These are phyloP conservation scores for Dioszegia aurantiaca DNA, from an alignment of 768 basidiomycete species.

Conservation along the genomic window DNA sequence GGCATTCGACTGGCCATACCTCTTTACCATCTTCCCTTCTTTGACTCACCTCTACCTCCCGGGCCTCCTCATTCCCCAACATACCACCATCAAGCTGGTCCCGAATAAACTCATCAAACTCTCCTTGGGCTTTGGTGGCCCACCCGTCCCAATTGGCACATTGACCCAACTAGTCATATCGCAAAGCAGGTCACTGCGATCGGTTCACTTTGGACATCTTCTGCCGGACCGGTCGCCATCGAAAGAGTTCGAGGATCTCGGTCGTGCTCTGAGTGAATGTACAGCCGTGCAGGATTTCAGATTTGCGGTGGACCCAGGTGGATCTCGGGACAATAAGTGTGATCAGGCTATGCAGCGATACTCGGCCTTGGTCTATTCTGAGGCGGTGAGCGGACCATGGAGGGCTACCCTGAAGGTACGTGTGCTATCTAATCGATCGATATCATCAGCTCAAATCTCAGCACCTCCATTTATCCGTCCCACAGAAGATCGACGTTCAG, in stretches of 20 bases:
- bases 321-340: conserved; percentile 17
- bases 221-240: neutral
- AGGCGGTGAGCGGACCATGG: conserved; percentile 20
- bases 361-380: conserved; percentile 18
- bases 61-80: conserved; percentile 23
- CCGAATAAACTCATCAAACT: conserved; percentile 23
- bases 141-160: conserved; percentile 29
- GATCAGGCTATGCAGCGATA: conserved; percentile 21
- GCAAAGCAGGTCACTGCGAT: conserved; percentile 19
- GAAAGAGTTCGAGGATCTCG: conserved; percentile 10
- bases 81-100: conserved; percentile 14
- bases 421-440: neutral
- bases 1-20: conserved; percentile 22
- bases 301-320: conserved; percentile 13
- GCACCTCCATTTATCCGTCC: conserved; percentile 12
- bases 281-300: conserved; percentile 22
- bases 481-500: conserved; percentile 9
- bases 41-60: conserved; percentile 35
- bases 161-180: conserved; percentile 19
- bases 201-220: conserved; percentile 27
- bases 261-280: conserved; percentile 12
- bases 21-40: conserved; percentile 25
- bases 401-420: conserved; percentile 22
- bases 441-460: neutral
- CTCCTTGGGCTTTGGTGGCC: conserved; percentile 20